These are phyloP conservation scores for Andrographis paniculata DNA, from an alignment of 305 asterid genomes.

Conservation along the genomic window DNA sequence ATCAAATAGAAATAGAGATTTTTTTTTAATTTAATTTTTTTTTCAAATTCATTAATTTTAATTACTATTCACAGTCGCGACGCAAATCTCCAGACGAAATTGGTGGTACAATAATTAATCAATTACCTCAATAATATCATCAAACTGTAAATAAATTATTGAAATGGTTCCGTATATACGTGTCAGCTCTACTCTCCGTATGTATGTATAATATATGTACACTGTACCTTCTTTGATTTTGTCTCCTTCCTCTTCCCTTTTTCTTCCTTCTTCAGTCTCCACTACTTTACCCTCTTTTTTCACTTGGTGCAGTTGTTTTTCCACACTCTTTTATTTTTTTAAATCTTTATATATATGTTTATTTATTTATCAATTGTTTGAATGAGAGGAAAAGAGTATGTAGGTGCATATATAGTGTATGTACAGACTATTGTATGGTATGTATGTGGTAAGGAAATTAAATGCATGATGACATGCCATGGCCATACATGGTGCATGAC, in stretches of 20 bases:
- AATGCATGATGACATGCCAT: too few species aligned
- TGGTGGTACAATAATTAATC: not conserved
- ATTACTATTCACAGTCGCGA: slow-evolving; percentile 15
- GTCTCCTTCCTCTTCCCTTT: slow-evolving; percentile 2
- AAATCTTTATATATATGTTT: too few species aligned
- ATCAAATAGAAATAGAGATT: too few species aligned
- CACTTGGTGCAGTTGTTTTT: slow-evolving; percentile 20
- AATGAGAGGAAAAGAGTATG: not conserved
- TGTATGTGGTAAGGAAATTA: too few species aligned
- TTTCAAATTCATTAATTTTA: not conserved
- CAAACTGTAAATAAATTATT: too few species aligned
- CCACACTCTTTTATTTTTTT: slow-evolving; percentile 28
- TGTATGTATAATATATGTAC: not conserved
- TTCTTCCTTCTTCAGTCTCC: not conserved
- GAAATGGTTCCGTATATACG: too few species aligned
- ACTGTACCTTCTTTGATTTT: slow-evolving; percentile 25
- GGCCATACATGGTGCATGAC: too few species aligned
- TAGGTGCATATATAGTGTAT: not conserved
- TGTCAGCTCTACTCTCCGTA: too few species aligned
- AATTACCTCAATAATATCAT: too few species aligned
- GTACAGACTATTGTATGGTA: too few species aligned
- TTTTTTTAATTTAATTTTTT: slow-evolving; percentile 13
- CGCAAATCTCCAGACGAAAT: slow-evolving; percentile 31
- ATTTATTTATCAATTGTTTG: too few species aligned
- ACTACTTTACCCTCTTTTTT: slow-evolving; percentile 16